Evolutionary conservation across 1,139 yeast genomes (phyloP).

Genomic region (Taphrina confusa): DNA sequence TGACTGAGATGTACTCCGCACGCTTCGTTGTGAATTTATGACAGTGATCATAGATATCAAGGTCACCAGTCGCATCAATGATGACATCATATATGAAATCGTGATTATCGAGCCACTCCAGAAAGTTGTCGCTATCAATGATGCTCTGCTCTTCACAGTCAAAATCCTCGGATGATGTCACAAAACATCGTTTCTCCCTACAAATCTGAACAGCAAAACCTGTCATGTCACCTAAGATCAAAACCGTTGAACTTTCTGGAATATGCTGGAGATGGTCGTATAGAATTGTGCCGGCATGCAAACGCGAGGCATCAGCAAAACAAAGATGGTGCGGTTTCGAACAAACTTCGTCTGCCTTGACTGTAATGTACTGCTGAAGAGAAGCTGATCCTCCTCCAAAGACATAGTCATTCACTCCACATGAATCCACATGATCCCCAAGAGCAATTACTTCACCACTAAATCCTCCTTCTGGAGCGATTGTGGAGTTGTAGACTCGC

Average conservation of each 20-base stretch:
- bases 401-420: constrained; percentile 25
- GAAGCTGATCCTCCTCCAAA: constrained; percentile 20
- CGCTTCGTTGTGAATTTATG: constrained; percentile 17
- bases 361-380: constrained; percentile 25
- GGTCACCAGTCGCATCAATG: constrained; percentile 30
- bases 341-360: constrained; percentile 28
- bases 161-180: constrained; percentile 25
- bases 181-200: constrained; percentile 21
- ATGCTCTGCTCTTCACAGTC: constrained; percentile 30
- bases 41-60: constrained; percentile 27
- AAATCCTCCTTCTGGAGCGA: constrained; percentile 23
- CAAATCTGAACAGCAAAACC: constrained; percentile 33
- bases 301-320: constrained; percentile 27
- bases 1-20: constrained; percentile 24
- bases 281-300: constrained; percentile 22
- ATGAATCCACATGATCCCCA: constrained; percentile 27
- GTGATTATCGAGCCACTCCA: constrained; percentile 26
- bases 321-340: constrained; percentile 7
- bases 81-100: constrained; percentile 10
- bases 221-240: constrained; percentile 24
- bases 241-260: constrained; percentile 5
- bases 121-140: constrained; percentile 27
- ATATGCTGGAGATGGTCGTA: constrained; percentile 10
- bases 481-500: constrained; percentile 31
- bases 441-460: constrained; percentile 32